Conservation (phyloP, 768 basidiomycete species). For the Boletus eberwhitei region DNA sequence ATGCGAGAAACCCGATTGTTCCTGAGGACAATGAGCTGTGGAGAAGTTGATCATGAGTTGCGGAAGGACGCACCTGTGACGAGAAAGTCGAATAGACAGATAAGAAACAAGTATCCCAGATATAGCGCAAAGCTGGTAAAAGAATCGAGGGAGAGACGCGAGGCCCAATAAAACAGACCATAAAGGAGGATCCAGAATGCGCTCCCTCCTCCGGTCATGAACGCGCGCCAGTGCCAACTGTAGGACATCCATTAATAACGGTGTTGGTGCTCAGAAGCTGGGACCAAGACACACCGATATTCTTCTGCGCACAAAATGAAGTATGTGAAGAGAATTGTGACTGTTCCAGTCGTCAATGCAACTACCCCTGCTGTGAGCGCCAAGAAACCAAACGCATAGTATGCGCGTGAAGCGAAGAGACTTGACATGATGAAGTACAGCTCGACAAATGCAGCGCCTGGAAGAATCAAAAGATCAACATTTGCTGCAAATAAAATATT, state of each 20-base stretch:
- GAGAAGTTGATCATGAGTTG: background rate
- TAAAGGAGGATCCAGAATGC: conserved; percentile 90
- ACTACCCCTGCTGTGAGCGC: conserved; percentile 84
- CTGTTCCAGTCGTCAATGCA: conserved; percentile 83
- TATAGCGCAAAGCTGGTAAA: conserved; percentile 80
- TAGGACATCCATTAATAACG: conserved; percentile 1
- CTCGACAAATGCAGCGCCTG: conserved; percentile 93
- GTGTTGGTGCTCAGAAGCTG: background rate
- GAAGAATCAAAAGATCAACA: background rate
- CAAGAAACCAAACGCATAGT: conserved; percentile 96
- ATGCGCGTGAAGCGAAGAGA: conserved; percentile 87
- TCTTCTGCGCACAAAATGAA: conserved; percentile 94
- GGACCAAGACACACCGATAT: conserved; percentile 57
- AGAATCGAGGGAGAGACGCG: conserved; percentile 81
- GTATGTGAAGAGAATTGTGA: conserved; percentile 85
- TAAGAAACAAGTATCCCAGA: conserved; percentile 84
- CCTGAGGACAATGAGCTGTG: conserved; percentile 41
- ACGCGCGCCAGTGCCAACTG: conserved; percentile 98
- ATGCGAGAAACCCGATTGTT: conserved; percentile 87
- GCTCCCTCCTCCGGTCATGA: conserved; percentile 88
- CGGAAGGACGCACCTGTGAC: conserved; percentile 59
- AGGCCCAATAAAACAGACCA: conserved; percentile 85
- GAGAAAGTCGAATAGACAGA: conserved; percentile 83
- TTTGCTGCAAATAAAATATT: conserved; percentile 2
- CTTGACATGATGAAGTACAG: conserved; percentile 89